phyloP scores from a whole-genome alignment of 1,284 basidiomycete genomes.

The Anthracocystis walkeri region DNA sequence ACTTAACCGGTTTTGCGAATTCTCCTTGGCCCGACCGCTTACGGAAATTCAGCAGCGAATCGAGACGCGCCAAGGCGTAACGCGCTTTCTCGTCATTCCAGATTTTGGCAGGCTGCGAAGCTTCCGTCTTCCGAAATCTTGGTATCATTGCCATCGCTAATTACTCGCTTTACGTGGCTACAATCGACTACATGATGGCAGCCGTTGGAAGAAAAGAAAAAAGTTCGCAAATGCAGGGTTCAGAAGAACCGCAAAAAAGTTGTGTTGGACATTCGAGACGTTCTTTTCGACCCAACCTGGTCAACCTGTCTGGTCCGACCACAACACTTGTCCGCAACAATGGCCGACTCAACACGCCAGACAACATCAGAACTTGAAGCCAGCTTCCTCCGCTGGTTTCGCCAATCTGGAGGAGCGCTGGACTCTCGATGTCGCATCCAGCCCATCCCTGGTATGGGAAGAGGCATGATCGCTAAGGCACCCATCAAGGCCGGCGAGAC shows the following conservation, averaged over 20 bases:
- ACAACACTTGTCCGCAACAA: not conserved
- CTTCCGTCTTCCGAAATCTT: slow-evolving; percentile 17
- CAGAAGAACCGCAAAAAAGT: not conserved
- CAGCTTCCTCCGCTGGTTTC: slow-evolving; percentile 70
- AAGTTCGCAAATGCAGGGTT: slow-evolving; percentile 15
- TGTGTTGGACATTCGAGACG: not conserved
- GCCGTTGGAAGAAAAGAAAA: slow-evolving; percentile 18
- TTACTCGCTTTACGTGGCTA: too few species aligned
- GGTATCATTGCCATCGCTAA: too few species aligned
- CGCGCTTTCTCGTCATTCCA: too few species aligned
- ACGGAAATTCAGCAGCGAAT: not conserved
- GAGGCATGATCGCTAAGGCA: slow-evolving; percentile 78
- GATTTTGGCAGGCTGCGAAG: not conserved
- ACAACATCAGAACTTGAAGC: slow-evolving; percentile 44
- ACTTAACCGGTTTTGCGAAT: not conserved
- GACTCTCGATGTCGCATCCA: slow-evolving; percentile 72
- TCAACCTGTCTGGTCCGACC: too few species aligned
- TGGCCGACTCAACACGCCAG: slow-evolving; percentile 23
- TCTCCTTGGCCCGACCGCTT: slow-evolving; percentile 9
- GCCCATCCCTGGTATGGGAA: slow-evolving; percentile 75
- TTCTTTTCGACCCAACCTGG: not conserved
- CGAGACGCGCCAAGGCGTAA: slow-evolving; percentile 7
- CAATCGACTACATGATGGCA: too few species aligned
- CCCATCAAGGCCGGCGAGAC: slow-evolving; percentile 80
- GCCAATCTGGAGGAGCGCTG: slow-evolving; percentile 66